Conservation (phyloP, 108 stramenopile species). For the Cylindrotheca closterium region DNA sequence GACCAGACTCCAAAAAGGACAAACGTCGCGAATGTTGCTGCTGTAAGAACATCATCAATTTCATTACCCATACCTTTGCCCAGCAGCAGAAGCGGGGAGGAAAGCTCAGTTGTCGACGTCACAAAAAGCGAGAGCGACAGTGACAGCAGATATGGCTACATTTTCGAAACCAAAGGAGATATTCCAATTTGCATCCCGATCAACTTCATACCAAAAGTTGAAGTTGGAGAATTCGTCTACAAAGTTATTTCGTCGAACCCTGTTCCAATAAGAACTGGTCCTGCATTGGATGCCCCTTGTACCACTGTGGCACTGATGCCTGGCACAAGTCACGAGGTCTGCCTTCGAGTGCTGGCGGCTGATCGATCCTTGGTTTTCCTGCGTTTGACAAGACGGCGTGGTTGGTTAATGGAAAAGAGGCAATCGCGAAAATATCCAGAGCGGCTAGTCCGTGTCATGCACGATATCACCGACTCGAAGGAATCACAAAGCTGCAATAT, state of each 20-base stretch:
- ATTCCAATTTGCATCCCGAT: constrained; percentile 49
- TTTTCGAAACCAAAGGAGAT: constrained; percentile 16
- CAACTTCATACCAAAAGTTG: constrained; percentile 25
- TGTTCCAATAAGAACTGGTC: constrained; percentile 68
- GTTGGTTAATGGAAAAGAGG: constrained; percentile 72
- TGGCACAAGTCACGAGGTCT: constrained; percentile 69
- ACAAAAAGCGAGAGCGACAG: no score
- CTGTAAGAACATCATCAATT: not conserved
- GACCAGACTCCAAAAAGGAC: constrained; percentile 31
- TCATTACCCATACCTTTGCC: not conserved
- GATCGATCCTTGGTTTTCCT: constrained; percentile 34
- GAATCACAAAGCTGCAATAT: constrained; percentile 5
- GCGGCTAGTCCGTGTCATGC: constrained; percentile 40
- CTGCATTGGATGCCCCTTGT: constrained; percentile 58
- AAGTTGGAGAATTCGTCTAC: constrained; percentile 63
- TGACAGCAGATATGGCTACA: constrained; percentile 23
- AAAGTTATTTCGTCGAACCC: constrained; percentile 67
- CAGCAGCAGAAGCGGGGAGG: not conserved
- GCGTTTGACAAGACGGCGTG: constrained; percentile 56
- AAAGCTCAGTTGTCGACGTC: no score
- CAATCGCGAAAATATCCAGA: constrained; percentile 10
- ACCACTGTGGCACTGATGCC: constrained; percentile 64
- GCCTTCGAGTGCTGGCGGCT: constrained; percentile 31
- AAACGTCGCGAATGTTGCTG: constrained; percentile 11
- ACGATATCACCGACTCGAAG: constrained; percentile 45